Base-by-base conservation (phyloP, 1,139 yeast species). In the Zhuliangozyma blackwelliae region DNA sequence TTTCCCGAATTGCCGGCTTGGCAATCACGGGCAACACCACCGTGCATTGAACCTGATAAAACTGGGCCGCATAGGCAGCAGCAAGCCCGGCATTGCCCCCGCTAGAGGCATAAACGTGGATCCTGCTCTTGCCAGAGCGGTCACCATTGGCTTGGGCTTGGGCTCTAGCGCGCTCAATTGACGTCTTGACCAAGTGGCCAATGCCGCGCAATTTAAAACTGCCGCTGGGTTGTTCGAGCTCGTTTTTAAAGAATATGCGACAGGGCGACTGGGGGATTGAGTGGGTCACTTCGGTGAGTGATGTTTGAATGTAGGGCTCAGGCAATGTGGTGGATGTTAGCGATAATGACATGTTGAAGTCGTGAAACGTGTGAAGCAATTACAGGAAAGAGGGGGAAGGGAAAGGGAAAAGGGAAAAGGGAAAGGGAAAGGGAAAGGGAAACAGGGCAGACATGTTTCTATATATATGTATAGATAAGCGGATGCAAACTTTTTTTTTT, bases 11-110 rank as follows among this genome's bases (percentile, higher is more conserved):
- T 2, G 49, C 42, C 3, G 52, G 49, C 39, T 63, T 63, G 5
- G 85, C 67, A 5, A 65, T 56, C 0, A 46, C 58, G 0, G 90
- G 90, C 6, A 83, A 74, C 1, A 80, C 86, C 7, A 83, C 88
- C 0, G 85, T 78, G 46, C 89, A 80, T 9, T 68, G 65, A 7
- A 72, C 54, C 2, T 64, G 62, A 41, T 69, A 65, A 37, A 54
- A 58, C 27, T 53, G 55, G 5, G 83, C 75, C 30, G 84, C 77
- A 36, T 72, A 72, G 0, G 88, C 87, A 2, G 86, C 86, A 0
- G 90, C 90, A 34, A 80, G 62, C 0, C 92, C 92, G 0, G 92
- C 92, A 52, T 83, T 83, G 1, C 92, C 92, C 10, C 90, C 92
- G 11, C 86, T 79, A 25, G 85, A 78, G 6, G 83, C 71, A 52